These are phyloP conservation scores for Talaromyces atroroseus DNA, from an alignment of 2,329 filamentous ascomycete genomes.

Conservation along the genomic window DNA sequence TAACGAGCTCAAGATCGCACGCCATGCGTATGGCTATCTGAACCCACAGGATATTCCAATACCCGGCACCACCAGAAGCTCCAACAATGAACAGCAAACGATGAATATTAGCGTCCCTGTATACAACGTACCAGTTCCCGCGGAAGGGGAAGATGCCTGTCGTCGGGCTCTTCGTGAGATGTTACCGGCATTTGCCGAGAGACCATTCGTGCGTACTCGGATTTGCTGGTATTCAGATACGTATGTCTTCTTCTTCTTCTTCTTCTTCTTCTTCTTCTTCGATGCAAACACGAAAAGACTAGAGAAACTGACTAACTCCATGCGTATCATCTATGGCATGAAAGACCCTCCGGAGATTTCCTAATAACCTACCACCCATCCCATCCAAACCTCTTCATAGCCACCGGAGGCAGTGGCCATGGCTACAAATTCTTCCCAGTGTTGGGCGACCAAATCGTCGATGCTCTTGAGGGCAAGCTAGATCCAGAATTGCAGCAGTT, in stretches of 20 bases:
- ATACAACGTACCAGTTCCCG: slow-evolving; percentile 32
- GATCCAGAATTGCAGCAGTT: slow-evolving; percentile 35
- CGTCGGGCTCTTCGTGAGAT: slow-evolving; percentile 57
- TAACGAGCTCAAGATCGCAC: slow-evolving; percentile 61
- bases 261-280: slow-evolving; percentile 11
- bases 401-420: slow-evolving; percentile 51
- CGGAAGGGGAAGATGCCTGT: slow-evolving; percentile 58
- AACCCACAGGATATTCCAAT: slow-evolving; percentile 36
- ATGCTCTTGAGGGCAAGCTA: slow-evolving; percentile 41
- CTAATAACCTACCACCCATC: slow-evolving; percentile 64
- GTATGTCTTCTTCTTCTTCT: slow-evolving; percentile 23
- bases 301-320: neutral
- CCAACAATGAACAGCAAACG: slow-evolving; percentile 17
- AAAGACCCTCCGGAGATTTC: slow-evolving; percentile 59
- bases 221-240: slow-evolving; percentile 77
- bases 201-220: slow-evolving; percentile 58
- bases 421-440: slow-evolving; percentile 52
- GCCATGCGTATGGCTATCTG: slow-evolving; percentile 64
- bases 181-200: slow-evolving; percentile 54
- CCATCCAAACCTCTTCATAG: slow-evolving; percentile 46
- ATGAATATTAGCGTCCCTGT: slow-evolving; percentile 38
- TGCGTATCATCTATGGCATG: too few species aligned
- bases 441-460: slow-evolving; percentile 48
- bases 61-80: slow-evolving; percentile 15
- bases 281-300: neutral